phyloP scores from a whole-genome alignment of 1,284 basidiomycete species.

The Tilletia setariae region DNA sequence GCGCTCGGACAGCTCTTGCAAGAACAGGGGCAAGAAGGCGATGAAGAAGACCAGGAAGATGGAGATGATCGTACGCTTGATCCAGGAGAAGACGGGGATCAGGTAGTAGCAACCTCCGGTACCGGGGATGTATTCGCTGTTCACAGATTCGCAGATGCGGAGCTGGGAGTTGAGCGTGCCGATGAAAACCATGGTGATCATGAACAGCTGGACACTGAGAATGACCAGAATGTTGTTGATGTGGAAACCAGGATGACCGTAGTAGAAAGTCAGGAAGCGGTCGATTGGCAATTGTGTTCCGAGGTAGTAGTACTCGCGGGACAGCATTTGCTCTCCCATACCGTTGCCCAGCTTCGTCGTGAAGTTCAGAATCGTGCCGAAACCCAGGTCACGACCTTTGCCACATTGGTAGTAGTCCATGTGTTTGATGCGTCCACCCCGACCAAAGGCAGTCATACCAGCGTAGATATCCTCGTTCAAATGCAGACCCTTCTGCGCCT shows the following conservation, averaged over 20 bases:
- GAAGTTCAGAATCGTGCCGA: conserved; percentile 98
- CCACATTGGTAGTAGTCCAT: conserved; percentile 97
- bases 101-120: conserved; percentile 53
- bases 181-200: conserved; percentile 54
- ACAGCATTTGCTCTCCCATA: conserved; percentile 99
- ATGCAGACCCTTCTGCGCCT: conserved; percentile 97
- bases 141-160: conserved; percentile 47
- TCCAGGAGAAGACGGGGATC: conserved; percentile 53
- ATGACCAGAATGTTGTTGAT: conserved; percentile 91
- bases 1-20: conserved; percentile 53
- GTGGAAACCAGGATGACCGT: conserved; percentile 98
- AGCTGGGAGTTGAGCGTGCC: conserved; percentile 52
- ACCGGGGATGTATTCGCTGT: conserved; percentile 50
- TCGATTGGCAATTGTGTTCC: conserved; percentile 98
- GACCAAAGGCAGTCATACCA: conserved; percentile 96
- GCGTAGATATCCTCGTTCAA: conserved; percentile 99
- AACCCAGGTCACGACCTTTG: conserved; percentile 97
- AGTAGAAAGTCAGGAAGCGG: conserved; percentile 98
- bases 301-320: conserved; percentile 97
- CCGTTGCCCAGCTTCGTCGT: conserved; percentile 99
- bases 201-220: conserved; percentile 53
- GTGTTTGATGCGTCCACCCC: conserved; percentile 96
- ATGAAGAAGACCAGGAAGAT: conserved; percentile 55
- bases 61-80: conserved; percentile 54
- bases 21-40: conserved; percentile 53